A percentile compares a stretch with the other conserved stretches of the same genome.
These are phyloP conservation scores for Sphenostylis stenocarpa DNA, from an alignment of 306 rosid species.

Conservation along the genomic window DNA sequence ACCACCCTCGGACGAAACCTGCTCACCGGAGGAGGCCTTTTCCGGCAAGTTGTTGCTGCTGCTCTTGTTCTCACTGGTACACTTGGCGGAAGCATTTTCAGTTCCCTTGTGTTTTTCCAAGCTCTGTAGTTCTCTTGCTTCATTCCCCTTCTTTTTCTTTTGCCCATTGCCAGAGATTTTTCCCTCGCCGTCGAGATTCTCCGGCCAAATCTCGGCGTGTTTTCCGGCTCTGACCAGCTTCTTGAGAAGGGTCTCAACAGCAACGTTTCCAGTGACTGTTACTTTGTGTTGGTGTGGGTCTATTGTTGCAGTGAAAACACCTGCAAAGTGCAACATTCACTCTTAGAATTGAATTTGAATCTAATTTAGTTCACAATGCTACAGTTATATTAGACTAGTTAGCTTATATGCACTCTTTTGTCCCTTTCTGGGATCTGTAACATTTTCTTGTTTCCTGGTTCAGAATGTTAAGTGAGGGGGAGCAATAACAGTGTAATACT, in stretches of 20 bases:
- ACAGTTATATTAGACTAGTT: not conserved
- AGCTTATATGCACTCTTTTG: not conserved
- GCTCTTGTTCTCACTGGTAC: not conserved
- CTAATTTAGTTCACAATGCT: not conserved
- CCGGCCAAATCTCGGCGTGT: conserved; percentile 79
- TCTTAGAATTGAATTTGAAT: not conserved
- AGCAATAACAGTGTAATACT: conserved; percentile 3
- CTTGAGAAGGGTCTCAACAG: conserved; percentile 59
- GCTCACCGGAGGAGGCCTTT: conserved; percentile 22
- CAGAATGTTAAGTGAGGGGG: not conserved
- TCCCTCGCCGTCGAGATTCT: conserved; percentile 40
- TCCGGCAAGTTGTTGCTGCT: conserved; percentile 27
- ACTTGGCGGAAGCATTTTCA: conserved; percentile 29
- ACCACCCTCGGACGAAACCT: conserved; percentile 24
- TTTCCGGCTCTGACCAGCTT: conserved; percentile 69
- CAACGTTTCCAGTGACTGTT: conserved; percentile 66
- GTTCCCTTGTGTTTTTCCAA: conserved; percentile 27
- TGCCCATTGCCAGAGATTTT: conserved; percentile 38
- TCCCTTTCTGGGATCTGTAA: not conserved
- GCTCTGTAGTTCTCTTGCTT: conserved; percentile 37
- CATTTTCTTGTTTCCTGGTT: not conserved
- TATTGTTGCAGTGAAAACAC: conserved; percentile 67
- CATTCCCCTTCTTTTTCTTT: conserved; percentile 41
- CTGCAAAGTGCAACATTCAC: conserved; percentile 35
- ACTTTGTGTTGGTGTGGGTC: conserved; percentile 74